These are phyloP conservation scores for Gossypium trilobum DNA, from an alignment of 441 rosid genomes.

Conservation along the genomic window DNA sequence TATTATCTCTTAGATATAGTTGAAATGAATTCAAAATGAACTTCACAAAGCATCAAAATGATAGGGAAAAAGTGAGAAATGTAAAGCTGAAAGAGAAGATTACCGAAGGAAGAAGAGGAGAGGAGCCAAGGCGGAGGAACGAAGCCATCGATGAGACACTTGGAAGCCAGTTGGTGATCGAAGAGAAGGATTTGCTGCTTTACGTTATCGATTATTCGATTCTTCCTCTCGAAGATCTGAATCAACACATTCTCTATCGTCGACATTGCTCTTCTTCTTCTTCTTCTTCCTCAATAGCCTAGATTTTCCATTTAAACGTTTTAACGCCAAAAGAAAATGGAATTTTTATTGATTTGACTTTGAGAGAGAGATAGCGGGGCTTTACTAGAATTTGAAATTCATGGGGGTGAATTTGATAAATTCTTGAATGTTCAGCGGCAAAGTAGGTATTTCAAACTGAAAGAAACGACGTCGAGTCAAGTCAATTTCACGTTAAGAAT, in stretches of 20 bases:
- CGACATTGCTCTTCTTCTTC: slow-evolving; percentile 19
- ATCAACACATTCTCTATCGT: slow-evolving; percentile 53
- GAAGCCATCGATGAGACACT: slow-evolving; percentile 54
- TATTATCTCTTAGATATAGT: neutral
- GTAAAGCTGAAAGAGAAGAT: neutral
- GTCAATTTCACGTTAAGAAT: neutral
- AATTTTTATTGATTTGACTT: neutral
- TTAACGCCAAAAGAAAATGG: neutral
- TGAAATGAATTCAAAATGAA: neutral
- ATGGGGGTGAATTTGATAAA: slow-evolving; percentile 13
- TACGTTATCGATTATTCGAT: slow-evolving; percentile 49
- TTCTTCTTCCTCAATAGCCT: neutral
- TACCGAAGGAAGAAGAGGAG: slow-evolving; percentile 37
- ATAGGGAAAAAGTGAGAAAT: neutral
- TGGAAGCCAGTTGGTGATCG: slow-evolving; percentile 65
- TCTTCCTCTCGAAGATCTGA: slow-evolving; percentile 70
- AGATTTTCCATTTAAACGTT: slow-evolving; percentile 16
- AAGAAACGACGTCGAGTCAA: neutral
- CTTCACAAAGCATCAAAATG: neutral
- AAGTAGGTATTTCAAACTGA: neutral
- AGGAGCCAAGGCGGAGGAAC: slow-evolving; percentile 71
- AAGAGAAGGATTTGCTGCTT: slow-evolving; percentile 49
- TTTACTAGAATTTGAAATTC: slow-evolving; percentile 25
- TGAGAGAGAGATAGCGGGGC: slow-evolving; percentile 21
- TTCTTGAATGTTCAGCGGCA: neutral